Conservation (phyloP, 2,329 filamentous ascomycete species). For the Monosporascus sp. region DNA sequence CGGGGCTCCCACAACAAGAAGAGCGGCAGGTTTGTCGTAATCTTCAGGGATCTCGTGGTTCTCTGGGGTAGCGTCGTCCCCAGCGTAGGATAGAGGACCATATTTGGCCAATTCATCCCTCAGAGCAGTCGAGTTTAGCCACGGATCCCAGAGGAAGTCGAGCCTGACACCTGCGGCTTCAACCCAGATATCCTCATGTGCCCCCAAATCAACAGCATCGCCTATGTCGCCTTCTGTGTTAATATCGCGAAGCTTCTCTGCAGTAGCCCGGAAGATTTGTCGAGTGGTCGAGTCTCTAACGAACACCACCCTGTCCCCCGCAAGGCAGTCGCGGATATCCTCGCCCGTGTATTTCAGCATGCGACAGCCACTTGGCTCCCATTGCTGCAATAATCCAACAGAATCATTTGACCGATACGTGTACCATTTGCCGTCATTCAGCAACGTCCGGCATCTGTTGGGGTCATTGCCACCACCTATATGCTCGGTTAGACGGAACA, state of each 20-base stretch:
- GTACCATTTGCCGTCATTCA: conserved; percentile 22
- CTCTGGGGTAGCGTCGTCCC: conserved; percentile 10
- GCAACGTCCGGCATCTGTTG: conserved; percentile 19
- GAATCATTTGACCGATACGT: conserved; percentile 3
- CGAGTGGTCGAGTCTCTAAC: conserved; percentile 56
- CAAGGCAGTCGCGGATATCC: conserved; percentile 49
- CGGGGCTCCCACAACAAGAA: conserved; percentile 47
- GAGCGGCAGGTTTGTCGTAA: conserved; percentile 29
- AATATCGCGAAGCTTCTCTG: conserved; percentile 39
- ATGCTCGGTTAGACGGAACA: conserved; percentile 7
- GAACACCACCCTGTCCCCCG: conserved; percentile 48
- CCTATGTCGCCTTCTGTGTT: conserved; percentile 30
- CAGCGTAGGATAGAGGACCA: conserved; percentile 12
- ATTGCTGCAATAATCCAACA: conserved; percentile 34
- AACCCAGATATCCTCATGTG: conserved; percentile 41
- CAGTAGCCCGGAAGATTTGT: conserved; percentile 55
- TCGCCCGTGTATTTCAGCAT: conserved; percentile 47
- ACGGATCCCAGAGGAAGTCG: conserved; percentile 59
- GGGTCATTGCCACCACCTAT: conserved; percentile 19
- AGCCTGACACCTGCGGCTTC: conserved; percentile 39
- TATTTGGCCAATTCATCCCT: conserved; percentile 35
- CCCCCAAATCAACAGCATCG: conserved; percentile 25
- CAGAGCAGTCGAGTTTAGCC: conserved; percentile 45
- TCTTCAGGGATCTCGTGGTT: conserved; percentile 5
- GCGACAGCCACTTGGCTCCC: conserved; percentile 57